phyloP scores from a whole-genome alignment of 2,329 filamentous ascomycete species.

The Cladorrhinum sp. region DNA sequence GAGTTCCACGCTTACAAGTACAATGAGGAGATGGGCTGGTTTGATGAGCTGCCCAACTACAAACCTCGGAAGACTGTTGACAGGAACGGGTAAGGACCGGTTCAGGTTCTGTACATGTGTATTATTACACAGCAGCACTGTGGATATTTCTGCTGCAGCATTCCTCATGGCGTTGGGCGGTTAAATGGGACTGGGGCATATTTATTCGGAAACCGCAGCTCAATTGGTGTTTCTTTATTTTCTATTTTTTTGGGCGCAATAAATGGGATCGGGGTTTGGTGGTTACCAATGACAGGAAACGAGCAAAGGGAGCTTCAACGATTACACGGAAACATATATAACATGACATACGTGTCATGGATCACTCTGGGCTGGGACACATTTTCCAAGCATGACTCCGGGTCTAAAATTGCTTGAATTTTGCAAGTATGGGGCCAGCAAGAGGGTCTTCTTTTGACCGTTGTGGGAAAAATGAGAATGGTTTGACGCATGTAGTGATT shows the following conservation, averaged over 20 bases:
- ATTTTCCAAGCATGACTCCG: too few species aligned
- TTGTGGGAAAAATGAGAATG: not conserved
- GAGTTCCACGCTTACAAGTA: slow-evolving; percentile 96
- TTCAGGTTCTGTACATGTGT: not conserved
- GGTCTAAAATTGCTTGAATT: too few species aligned
- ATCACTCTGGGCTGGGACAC: not conserved
- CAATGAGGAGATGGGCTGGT: slow-evolving; percentile 73
- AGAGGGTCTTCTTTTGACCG: not conserved
- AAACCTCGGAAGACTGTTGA: slow-evolving; percentile 62
- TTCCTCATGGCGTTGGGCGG: not conserved
- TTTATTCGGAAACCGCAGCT: not conserved
- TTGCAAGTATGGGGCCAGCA: not conserved
- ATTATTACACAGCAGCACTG: not conserved
- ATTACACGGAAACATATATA: not conserved
- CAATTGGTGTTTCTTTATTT: not conserved
- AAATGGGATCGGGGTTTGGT: not conserved
- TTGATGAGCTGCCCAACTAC: slow-evolving; percentile 83
- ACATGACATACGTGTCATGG: not conserved
- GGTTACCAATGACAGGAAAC: not conserved
- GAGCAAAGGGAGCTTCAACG: not conserved
- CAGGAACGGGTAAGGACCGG: slow-evolving; percentile 29
- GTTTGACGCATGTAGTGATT: not conserved
- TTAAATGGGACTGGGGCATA: not conserved
- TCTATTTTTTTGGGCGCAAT: not conserved
- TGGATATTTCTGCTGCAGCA: not conserved